Percentiles rank a stretch among this genome's conserved stretches.
phyloP scores from a whole-genome alignment of 2,329 filamentous ascomycete species.

The Hypoxylon sp. region DNA sequence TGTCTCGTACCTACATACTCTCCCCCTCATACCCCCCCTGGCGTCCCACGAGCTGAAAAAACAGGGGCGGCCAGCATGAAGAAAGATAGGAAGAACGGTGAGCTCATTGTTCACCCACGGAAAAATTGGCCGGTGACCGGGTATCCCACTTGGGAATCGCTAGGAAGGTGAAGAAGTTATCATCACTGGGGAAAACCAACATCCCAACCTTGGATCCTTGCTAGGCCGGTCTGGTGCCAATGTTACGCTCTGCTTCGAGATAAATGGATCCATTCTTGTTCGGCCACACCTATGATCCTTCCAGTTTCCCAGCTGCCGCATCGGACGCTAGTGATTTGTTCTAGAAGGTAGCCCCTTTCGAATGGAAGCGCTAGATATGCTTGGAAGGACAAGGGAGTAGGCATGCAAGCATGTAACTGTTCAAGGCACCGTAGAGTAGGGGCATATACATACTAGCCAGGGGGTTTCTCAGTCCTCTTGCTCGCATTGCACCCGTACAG shows the following conservation, averaged over 20 bases:
- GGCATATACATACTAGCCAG: too few relatives aligned
- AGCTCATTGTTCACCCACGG: conserved; percentile 15
- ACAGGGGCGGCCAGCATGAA: conserved; percentile 20
- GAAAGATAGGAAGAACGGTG: conserved; percentile 28
- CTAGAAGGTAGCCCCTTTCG: conserved; percentile 20
- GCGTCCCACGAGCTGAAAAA: conserved; percentile 30
- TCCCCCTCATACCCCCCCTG: conserved; percentile 12
- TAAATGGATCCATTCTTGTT: conserved; percentile 7
- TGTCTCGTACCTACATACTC: too few relatives aligned
- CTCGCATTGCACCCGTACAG: too few relatives aligned
- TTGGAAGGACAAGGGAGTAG: not conserved
- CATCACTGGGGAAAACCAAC: conserved; percentile 1
- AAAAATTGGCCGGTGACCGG: conserved; percentile 17
- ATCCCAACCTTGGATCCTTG: not conserved
- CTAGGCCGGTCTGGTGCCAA: not conserved
- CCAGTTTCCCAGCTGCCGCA: conserved; percentile 13
- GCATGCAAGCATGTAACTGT: conserved; percentile 1
- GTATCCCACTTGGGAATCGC: conserved; percentile 10
- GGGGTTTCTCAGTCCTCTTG: too few relatives aligned
- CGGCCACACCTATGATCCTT: conserved; percentile 5
- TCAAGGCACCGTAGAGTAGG: not conserved
- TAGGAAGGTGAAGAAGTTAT: not conserved
- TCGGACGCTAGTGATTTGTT: conserved; percentile 11
- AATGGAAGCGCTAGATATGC: conserved; percentile 3
- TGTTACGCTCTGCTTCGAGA: conserved; percentile 7